phyloP scores from a whole-genome alignment of 179 eudicot genomes.

The Sideroxylon spinosum region DNA sequence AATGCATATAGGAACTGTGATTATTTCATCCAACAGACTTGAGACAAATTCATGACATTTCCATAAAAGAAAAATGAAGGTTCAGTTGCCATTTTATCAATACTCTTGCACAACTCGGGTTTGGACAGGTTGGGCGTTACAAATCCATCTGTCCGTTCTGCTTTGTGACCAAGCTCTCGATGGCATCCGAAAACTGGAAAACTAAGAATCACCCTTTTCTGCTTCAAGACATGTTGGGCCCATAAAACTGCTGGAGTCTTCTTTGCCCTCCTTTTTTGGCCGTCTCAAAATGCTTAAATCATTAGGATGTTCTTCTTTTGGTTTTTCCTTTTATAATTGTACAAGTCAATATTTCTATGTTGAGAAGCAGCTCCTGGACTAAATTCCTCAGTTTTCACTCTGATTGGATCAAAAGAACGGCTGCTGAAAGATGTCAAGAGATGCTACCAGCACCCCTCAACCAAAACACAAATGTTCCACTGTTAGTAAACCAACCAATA shows the following conservation, averaged over 20 bases:
- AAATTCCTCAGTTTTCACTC: conserved; percentile 52
- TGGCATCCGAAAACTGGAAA: conserved; percentile 9
- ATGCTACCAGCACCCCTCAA: conserved; percentile 22
- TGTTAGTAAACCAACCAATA: neutral
- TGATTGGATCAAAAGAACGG: conserved; percentile 27
- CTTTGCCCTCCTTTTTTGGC: conserved; percentile 68
- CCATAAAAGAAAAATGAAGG: conserved; percentile 90
- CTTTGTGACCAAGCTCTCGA: conserved; percentile 19
- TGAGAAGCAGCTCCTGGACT: conserved; percentile 27
- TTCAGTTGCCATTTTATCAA: conserved; percentile 44
- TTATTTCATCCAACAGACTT: conserved; percentile 61
- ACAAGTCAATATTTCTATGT: conserved; percentile 19
- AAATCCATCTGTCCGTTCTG: conserved; percentile 13
- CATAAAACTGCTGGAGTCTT: conserved; percentile 31
- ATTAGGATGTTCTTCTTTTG: conserved; percentile 48
- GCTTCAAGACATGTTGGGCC: conserved; percentile 33
- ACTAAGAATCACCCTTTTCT: conserved; percentile 18
- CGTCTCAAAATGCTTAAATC: conserved; percentile 36
- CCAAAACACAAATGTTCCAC: conserved; percentile 5
- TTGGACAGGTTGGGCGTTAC: conserved; percentile 30
- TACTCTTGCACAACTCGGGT: conserved; percentile 40
- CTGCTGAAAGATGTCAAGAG: conserved; percentile 13
- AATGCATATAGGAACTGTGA: conserved; percentile 66
- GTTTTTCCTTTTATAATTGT: conserved; percentile 41
- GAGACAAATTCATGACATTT: conserved; percentile 52